Conservation (phyloP, 768 basidiomycete genomes). For the Lactarius deliciosus region DNA sequence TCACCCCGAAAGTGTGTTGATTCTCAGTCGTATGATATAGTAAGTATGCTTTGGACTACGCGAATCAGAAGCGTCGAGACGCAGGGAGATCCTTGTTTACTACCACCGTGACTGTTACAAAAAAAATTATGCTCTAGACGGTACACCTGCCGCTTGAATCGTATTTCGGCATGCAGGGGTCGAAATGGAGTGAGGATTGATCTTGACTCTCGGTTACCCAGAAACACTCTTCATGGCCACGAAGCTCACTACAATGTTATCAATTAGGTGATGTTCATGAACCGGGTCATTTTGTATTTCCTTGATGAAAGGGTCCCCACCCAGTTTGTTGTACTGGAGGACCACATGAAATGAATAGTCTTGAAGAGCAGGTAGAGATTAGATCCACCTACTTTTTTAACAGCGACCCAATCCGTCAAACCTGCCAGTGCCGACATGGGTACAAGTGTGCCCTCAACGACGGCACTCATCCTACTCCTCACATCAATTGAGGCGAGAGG, state of each 20-base stretch:
- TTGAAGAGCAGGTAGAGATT: background rate
- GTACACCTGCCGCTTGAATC: background rate
- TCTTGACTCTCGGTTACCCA: slow-evolving; percentile 26
- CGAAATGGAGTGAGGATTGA: background rate
- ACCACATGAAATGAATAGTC: slow-evolving; percentile 38
- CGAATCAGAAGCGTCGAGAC: background rate
- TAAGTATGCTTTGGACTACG: background rate
- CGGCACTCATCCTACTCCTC: slow-evolving; percentile 51
- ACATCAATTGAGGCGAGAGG: slow-evolving; percentile 44
- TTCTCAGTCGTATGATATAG: background rate
- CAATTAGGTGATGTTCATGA: slow-evolving; percentile 46
- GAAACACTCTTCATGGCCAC: slow-evolving; percentile 80
- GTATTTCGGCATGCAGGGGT: background rate
- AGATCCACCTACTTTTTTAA: slow-evolving; percentile 63
- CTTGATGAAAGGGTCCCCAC: slow-evolving; percentile 47
- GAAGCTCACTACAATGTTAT: slow-evolving; percentile 70
- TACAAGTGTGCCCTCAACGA: slow-evolving; percentile 58
- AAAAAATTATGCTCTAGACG: background rate
- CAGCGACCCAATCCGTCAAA: slow-evolving; percentile 66
- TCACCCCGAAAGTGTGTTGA: background rate
- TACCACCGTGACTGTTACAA: background rate
- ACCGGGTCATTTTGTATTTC: slow-evolving; percentile 37
- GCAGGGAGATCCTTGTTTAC: background rate
- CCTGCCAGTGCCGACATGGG: slow-evolving; percentile 45
- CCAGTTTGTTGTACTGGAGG: slow-evolving; percentile 71